Conservation (phyloP, 2,329 filamentous ascomycete genomes). For the Westerdykella sp. region DNA sequence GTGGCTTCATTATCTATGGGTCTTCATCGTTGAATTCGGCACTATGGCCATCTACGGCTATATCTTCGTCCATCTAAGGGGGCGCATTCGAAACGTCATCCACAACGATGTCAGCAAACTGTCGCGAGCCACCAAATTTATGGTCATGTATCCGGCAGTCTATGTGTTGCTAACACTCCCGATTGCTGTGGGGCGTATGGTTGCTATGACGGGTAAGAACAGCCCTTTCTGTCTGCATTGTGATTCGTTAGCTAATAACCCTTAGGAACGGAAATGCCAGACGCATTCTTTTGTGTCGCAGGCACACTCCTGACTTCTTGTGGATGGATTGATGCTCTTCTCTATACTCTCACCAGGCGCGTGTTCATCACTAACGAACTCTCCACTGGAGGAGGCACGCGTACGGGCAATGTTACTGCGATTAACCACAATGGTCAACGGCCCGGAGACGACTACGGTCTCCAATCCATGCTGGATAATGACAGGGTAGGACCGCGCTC, state of each 20-base stretch:
- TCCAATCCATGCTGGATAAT: conserved; percentile 25
- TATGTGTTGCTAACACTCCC: conserved; percentile 63
- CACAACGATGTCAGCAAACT: conserved; percentile 32
- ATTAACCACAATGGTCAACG: conserved; percentile 17
- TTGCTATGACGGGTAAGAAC: conserved; percentile 23
- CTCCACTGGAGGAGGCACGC: conserved; percentile 7
- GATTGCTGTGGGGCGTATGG: conserved; percentile 46
- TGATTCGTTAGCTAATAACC: neutral
- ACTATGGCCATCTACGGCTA: conserved; percentile 46
- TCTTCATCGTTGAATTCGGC: conserved; percentile 49
- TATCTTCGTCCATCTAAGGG: conserved; percentile 45
- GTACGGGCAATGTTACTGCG: conserved; percentile 20
- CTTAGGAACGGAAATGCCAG: conserved; percentile 37
- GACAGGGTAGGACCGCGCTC: conserved; percentile 22
- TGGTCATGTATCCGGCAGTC: conserved; percentile 60
- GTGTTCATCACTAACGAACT: conserved; percentile 33
- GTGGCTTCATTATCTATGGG: conserved; percentile 50
- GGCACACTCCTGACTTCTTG: conserved; percentile 51
- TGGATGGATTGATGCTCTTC: conserved; percentile 40
- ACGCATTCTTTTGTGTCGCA: conserved; percentile 54
- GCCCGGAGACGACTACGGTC: conserved; percentile 24
- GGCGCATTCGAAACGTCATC: conserved; percentile 37
- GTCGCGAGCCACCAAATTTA: conserved; percentile 47
- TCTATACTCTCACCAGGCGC: conserved; percentile 40
- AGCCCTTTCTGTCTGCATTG: neutral